Evolutionary conservation across 164 flowering plant species (phyloP), one percentile per base, ranked within the genome.

Genomic region (Annona squamosa): DNA sequence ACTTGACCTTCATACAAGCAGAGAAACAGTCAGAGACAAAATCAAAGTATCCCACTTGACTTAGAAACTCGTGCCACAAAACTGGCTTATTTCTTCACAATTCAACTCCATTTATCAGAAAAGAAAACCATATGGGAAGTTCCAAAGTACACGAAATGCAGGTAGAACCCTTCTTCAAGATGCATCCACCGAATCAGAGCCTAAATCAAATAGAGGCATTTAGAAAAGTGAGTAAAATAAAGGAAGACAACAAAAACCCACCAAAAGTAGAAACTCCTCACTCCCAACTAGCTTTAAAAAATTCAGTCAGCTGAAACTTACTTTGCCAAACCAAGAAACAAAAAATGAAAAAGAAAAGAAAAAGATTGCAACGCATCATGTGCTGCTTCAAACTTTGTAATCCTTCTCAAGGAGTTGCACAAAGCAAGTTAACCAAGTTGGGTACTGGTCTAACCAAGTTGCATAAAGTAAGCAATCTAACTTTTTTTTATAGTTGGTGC

Each of bases 151-250:
- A 84, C 81, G 79, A 94, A 82, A 83, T 94, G 97, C 48, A 94
- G 88, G 80, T 83, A 68, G 81, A 91, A 86, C 73, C 97, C 97
- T 81, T 94, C 97, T 77, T 87, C 86, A 56, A 94, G 85, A 72
- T 88, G 74, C 46, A 91, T 91, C 92, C 87, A 86, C 75, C 76
- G 84, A 42, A 79, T 74, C 74, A 92, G 77, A 63, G 83, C 79
- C 99, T 94, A 84, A 79, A 86, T 17, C 10, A 73, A 63, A 63
- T 19, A 56, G 65, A 46, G 4, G 45, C 67, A 64, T 57, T 63
- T 46, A 17, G 9, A n/a, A 2, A 68, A 68, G 46, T 13, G 7
- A 46, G 19, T 10, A 68, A 56, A 18, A 17, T 18, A 46, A 68
- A 68, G 59, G 13, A 52, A 52, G 13, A 7, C 10, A 52, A 52